Base-by-base conservation (phyloP, 352 stramenopile species). In the Globisporangium paddicum region DNA sequence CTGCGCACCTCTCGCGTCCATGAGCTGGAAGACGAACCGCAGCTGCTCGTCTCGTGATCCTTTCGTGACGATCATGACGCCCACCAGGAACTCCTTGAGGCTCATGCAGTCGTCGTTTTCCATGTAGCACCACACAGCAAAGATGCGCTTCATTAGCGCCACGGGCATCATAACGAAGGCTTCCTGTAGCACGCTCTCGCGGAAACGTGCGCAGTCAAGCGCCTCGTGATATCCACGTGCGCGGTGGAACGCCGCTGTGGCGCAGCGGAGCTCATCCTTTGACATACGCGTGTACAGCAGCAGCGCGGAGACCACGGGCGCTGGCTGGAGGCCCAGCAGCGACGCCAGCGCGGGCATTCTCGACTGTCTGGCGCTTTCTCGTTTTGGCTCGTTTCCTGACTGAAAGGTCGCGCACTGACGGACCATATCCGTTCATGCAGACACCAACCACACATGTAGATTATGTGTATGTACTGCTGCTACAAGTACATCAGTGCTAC, bases 1-100 rank as follows among this genome's bases (percentile, higher is more conserved):
- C 42, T 67, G 49, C 0, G 23, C 26, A 2, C 49, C 38, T 16
- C 52, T 32, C 2, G 46, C 32, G 52, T 66, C 64, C 56, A 79
- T 70, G 23, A 82, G 62, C 58, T 74, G 64, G 32, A 77, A 87
- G 11, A 72, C 52, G 40, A 81, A 73, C 25, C 38, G 44, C n/a
- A 86, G 41, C 10, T 77, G 74, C 45, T 85, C 72, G n/a, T 78
- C 66, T 3, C 56, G 70, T 7, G 66, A 69, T 14, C 77, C 66
- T 60, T 75, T 81, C 19, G 34, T 57, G 5, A 64, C 60, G 32
- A 69, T 52, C 40, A 61, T 45, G 10, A 78, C 46, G 26, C 68
- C 72, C 9, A 66, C 58, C 28, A 76, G 50, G 38, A 87, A 87
- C 40, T 78, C 70, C 14, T 68, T 60, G 19, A 73, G 56, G 2